Evolutionary conservation across 495 filamentous ascomycete genomes (phyloP), one percentile per base, ranked within the genome.

Genomic region (Cercophora samala): DNA sequence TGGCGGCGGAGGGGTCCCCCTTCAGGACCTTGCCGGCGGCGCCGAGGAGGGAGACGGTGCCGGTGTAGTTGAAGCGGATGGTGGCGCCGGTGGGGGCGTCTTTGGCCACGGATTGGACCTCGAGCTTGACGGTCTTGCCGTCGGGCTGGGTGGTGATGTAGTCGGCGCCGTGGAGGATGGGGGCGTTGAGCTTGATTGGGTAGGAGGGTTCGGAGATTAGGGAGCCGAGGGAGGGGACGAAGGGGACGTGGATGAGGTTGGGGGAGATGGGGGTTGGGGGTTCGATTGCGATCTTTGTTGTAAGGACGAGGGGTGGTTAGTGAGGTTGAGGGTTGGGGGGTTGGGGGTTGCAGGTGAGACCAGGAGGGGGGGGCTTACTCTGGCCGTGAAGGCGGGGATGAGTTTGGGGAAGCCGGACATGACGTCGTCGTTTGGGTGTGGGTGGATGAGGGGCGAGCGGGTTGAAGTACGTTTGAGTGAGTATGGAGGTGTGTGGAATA

Each of bases 51-150:
- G 70, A 68, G 64, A 86, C 69, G 56, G 81, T 75, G 60, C 86
- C 86, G 11, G 75, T 80, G 70, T 88, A 88, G 66, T 76, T 79
- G 62, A 85, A 70, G 62, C 80, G 80, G 62, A 87, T 73, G 32
- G 81, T 68, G 62, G 66, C 71, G 52, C 76, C 74, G 52, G 69
- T 77, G 58, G 64, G 66, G n/a, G 58, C 56, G 67, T 83, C 79
- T 61, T 82, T 81, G 22, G 82, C 42, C 5, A 83, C 71, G 25
- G 75, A 75, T 67, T 83, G 80, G 6, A 86, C 85, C 64, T 87
- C 77, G 63, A 88, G 76, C 2, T 84, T 80, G 66, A 82, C 74
- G 51, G 81, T 75, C 64, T 76, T 75, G 21, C 79, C 80, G 65
- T 82, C 78, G 1, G 81, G 77, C 69, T 85, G 81, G 15, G 74